Evolutionary conservation across 2,329 filamentous ascomycete genomes (phyloP), one percentile per base, ranked within the genome.

Genomic region (Microcyclospora tardicrescens): DNA sequence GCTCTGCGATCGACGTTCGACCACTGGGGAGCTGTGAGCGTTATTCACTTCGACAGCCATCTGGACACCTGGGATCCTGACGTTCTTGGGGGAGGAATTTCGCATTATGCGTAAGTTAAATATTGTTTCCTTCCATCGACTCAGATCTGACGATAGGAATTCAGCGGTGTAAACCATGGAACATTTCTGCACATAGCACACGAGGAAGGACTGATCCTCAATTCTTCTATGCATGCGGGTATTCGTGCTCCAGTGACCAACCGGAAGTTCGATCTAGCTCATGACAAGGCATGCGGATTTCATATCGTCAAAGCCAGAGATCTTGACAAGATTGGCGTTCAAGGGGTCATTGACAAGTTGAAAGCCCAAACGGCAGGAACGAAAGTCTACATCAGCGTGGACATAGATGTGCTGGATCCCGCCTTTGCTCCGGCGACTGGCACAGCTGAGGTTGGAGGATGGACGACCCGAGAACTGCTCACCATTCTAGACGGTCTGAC

Each of bases 171-270:
- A 2, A 77, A 77, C 41, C 73, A 78, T 49, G 74, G 74, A 29
- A 78, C 74, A 0, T 77, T 76, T 50, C 57, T 77, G 11, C 72
- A 77, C 45, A 72, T 77, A 29, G 73, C 74, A 0, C 71, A 77
- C 46, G 73, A 78, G 54, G 74, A 77, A 55, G 69, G 72, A 0
- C 57, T 78, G 33, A 70, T 78, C 41, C 60, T 62, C 16, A 75
- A 77, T 46, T 68, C 65, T 2, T 76, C 72, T 0, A 67, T 77
- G 13, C 75, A 78, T 53, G 75, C 71, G n/a, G 75, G 75, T 0
- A 76, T 77, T 43, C 64, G 75, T 30, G 73, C 68, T 0, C 72
- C 73, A 0, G 52, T 76, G 1, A 48, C 59, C 8, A 64, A 68
- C 10, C 61, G 57, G 14, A 68, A 68, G 42, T 56, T 56, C 37